These are phyloP conservation scores for Pittosporum tobira DNA, from an alignment of 129 eudicot genomes.

Conservation along the genomic window DNA sequence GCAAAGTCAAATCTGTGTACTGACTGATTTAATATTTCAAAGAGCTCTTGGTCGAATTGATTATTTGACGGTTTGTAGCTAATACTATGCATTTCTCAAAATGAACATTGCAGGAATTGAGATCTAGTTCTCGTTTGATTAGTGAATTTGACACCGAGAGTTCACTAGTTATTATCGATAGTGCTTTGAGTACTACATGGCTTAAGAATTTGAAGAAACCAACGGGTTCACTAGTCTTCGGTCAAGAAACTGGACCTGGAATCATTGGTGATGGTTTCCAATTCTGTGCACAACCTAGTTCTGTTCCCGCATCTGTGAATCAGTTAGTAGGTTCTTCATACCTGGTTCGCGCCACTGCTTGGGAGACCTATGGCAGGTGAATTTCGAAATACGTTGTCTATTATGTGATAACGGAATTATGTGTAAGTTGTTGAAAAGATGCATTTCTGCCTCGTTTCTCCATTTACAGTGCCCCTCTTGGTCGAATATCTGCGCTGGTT, in stretches of 20 bases:
- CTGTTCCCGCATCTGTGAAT: conserved; percentile 78
- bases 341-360: conserved; percentile 79
- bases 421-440: not conserved
- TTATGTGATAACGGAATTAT: not conserved
- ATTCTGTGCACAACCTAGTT: conserved; percentile 73
- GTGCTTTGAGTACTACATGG: conserved; percentile 82
- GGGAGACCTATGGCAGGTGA: conserved; percentile 98
- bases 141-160: conserved; percentile 57
- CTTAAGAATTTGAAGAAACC: conserved; percentile 62
- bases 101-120: conserved; percentile 46
- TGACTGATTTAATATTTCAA: conserved; percentile 1
- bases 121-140: conserved; percentile 65
- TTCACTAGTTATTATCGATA: conserved; percentile 52
- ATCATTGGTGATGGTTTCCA: conserved; percentile 31
- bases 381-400: not conserved
- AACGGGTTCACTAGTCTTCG: conserved; percentile 41
- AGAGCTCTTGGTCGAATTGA: not conserved
- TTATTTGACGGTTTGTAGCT: conserved; percentile 6
- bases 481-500: conserved; percentile 63
- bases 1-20: conserved; percentile 21
- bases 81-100: conserved; percentile 6
- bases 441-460: conserved; percentile 6
- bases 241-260: conserved; percentile 46
- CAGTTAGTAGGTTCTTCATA: conserved; percentile 85
- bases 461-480: conserved; percentile 61